A percentile compares a stretch with the other conserved stretches of the same genome.
Conservation (phyloP, 768 basidiomycete genomes). For the Mycena amicta region DNA sequence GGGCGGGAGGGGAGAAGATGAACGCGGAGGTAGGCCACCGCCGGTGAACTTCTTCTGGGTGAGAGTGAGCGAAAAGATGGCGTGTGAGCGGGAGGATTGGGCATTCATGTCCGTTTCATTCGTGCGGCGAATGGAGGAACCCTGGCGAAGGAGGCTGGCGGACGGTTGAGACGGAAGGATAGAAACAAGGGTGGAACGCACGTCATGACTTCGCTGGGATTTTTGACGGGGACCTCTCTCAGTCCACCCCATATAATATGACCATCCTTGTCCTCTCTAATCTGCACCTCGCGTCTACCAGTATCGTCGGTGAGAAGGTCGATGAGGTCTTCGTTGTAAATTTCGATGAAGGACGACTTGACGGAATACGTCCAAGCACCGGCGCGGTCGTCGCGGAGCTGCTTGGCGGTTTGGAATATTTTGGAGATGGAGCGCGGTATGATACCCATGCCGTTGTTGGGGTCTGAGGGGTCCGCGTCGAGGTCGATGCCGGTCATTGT, state of each 20-base stretch:
- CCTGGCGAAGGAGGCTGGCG: slow-evolving; percentile 80
- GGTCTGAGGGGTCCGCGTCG: slow-evolving; percentile 82
- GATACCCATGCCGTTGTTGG: slow-evolving; percentile 87
- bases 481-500: slow-evolving; percentile 97
- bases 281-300: slow-evolving; percentile 82
- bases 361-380: slow-evolving; percentile 76
- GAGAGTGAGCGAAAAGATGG: slow-evolving; percentile 95
- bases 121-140: slow-evolving; percentile 88
- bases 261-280: slow-evolving; percentile 96
- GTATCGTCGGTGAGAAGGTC: slow-evolving; percentile 83
- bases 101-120: slow-evolving; percentile 99
- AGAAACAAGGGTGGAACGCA: slow-evolving; percentile 44
- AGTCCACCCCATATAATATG: slow-evolving; percentile 97
- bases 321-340: slow-evolving; percentile 99
- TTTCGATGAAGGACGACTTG: slow-evolving; percentile 94
- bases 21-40: slow-evolving; percentile 66
- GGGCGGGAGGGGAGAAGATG: slow-evolving; percentile 75
- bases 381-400: slow-evolving; percentile 75
- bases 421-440: slow-evolving; percentile 91
- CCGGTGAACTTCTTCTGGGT: slow-evolving; percentile 88
- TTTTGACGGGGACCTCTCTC: slow-evolving; percentile 87
- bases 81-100: slow-evolving; percentile 96
- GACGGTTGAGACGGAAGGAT: slow-evolving; percentile 17
- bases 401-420: slow-evolving; percentile 79
- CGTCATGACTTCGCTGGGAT: slow-evolving; percentile 89